Evolutionary conservation across 176 grass and related monocot species (phyloP).

Genomic region (Eragrostis curvula): DNA sequence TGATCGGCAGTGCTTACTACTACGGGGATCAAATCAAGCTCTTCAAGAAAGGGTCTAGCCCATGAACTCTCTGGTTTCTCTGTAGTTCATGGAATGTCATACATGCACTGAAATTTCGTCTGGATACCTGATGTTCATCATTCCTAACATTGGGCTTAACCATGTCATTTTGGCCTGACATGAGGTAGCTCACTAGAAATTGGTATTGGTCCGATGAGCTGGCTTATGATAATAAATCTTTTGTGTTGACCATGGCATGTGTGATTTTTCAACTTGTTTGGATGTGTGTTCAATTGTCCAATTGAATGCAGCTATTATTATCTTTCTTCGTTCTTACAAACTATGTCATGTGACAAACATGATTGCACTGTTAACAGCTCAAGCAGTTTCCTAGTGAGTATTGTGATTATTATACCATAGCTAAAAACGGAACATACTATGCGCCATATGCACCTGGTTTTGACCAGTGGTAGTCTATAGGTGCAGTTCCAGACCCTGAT

Average conservation of each 20-base stretch:
- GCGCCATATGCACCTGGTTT: no score
- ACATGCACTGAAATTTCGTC: constrained; percentile 5
- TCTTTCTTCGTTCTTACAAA: no score
- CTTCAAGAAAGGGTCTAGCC: constrained; percentile 58
- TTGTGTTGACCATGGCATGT: not conserved
- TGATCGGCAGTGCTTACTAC: constrained; percentile 86
- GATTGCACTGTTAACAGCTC: no score
- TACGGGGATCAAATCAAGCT: constrained; percentile 83
- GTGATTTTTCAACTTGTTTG: not conserved
- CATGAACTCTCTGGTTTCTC: constrained; percentile 31
- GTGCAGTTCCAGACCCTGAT: not conserved
- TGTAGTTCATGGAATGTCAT: not conserved
- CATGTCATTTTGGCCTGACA: constrained; percentile 32
- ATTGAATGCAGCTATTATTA: no score
- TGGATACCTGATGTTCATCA: not conserved
- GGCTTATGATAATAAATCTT: constrained; percentile 15
- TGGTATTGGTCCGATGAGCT: not conserved
- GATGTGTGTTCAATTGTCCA: not conserved
- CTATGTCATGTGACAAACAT: no score
- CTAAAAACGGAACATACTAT: no score
- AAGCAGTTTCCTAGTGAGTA: no score
- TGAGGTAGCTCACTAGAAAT: constrained; percentile 22
- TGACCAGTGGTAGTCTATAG: no score
- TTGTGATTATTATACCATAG: no score
- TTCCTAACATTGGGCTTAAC: constrained; percentile 1